Percentiles rank a stretch among this genome's conserved stretches.
phyloP scores from a whole-genome alignment of 1,139 yeast species.

The Magnusiomyces suaveolens region DNA sequence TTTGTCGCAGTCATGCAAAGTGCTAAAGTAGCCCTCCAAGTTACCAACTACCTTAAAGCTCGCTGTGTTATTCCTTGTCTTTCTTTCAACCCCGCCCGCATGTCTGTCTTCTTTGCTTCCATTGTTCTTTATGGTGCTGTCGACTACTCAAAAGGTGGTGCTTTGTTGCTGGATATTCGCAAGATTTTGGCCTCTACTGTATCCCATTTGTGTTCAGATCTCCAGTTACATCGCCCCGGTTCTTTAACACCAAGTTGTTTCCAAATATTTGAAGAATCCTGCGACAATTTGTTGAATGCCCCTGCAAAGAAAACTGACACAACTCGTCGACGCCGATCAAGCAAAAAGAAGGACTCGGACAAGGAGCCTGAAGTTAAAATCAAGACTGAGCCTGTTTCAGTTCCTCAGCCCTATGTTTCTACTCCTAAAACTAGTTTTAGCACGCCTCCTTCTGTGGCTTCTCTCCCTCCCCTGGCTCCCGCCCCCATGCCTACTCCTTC shows the following conservation, averaged over 20 bases:
- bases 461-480: neutral
- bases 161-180: conserved; percentile 62
- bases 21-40: conserved; percentile 54
- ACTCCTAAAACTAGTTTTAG: neutral
- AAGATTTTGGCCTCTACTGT: conserved; percentile 26
- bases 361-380: neutral
- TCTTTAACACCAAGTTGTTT: conserved; percentile 19
- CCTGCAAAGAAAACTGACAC: conserved; percentile 2
- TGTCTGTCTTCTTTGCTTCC: conserved; percentile 57
- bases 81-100: conserved; percentile 63
- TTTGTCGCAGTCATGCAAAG: conserved; percentile 69
- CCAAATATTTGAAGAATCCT: conserved; percentile 22
- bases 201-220: conserved; percentile 23
- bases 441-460: neutral
- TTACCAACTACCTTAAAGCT: conserved; percentile 43
- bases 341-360: conserved; percentile 5
- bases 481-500: conserved; percentile 2
- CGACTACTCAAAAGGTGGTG: conserved; percentile 78
- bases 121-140: conserved; percentile 70
- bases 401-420: neutral
- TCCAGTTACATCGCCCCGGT: conserved; percentile 25
- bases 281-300: conserved; percentile 20
- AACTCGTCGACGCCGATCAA: conserved; percentile 7
- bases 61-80: conserved; percentile 42
- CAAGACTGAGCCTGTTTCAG: neutral